phyloP scores from a whole-genome alignment of 768 basidiomycete genomes.

The Crucibulum laeve region DNA sequence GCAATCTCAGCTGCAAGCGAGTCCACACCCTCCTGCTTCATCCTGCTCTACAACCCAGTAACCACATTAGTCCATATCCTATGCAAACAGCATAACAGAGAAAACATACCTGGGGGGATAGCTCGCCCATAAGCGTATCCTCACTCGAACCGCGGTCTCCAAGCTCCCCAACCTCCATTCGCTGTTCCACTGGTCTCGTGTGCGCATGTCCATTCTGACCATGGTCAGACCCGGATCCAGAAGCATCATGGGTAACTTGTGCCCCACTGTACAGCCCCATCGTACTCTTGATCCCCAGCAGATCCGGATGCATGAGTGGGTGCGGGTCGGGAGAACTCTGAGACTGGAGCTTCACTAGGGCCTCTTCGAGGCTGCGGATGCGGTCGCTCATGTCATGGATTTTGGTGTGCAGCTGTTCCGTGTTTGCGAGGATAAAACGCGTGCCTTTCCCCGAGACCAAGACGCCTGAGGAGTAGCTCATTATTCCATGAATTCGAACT shows the following conservation, averaged over 20 bases:
- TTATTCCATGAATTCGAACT: constrained; percentile 1
- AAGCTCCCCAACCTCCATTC: constrained; percentile 13
- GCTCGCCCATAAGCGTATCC: constrained; percentile 18
- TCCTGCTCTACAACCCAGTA: background rate
- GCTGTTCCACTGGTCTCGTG: background rate
- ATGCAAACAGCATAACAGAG: background rate
- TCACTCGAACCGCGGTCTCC: constrained; percentile 24
- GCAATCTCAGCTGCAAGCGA: constrained; percentile 37
- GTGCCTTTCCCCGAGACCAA: constrained; percentile 65
- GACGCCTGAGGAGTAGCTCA: constrained; percentile 36
- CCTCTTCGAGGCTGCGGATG: constrained; percentile 59
- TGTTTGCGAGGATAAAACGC: constrained; percentile 64
- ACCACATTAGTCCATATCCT: background rate
- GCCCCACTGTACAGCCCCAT: constrained; percentile 42
- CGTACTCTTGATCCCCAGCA: constrained; percentile 53
- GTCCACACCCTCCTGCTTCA: background rate
- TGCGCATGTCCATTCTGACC: constrained; percentile 2
- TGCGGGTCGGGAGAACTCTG: constrained; percentile 31
- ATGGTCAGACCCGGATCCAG: background rate
- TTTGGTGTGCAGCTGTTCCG: constrained; percentile 60
- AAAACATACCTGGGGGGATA: background rate
- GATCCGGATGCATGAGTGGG: constrained; percentile 44
- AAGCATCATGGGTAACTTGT: constrained; percentile 12
- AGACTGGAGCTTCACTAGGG: constrained; percentile 30
- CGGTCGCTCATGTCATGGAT: constrained; percentile 67